phyloP scores from a whole-genome alignment of 139 green algal genomes.

The Coelastrella sp. region DNA sequence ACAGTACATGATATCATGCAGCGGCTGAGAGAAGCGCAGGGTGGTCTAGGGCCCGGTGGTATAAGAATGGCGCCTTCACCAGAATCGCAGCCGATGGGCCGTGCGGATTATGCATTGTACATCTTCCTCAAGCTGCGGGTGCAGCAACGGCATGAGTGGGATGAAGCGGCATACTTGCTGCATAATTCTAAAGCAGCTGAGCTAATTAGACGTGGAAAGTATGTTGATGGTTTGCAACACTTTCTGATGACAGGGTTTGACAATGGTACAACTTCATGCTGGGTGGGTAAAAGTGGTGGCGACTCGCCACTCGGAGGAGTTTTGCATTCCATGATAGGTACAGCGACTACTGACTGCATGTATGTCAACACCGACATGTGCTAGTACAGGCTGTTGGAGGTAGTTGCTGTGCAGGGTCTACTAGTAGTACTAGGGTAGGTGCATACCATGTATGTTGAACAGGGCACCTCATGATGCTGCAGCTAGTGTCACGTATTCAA shows the following conservation, averaged over 20 bases:
- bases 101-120: neutral
- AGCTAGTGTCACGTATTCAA: too few relatives aligned
- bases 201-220: neutral
- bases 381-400: too few relatives aligned
- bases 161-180: neutral
- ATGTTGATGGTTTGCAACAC: neutral
- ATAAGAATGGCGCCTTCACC: neutral
- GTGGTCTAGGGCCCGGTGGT: neutral
- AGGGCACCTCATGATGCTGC: too few relatives aligned
- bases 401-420: too few relatives aligned
- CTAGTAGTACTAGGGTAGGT: too few relatives aligned
- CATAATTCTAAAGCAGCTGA: neutral
- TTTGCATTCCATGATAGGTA: too few relatives aligned
- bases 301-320: too few relatives aligned
- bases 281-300: neutral
- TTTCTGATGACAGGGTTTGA: neutral
- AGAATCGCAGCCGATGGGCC: neutral
- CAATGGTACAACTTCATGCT: neutral
- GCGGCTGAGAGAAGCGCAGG: neutral
- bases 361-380: too few relatives aligned
- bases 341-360: too few relatives aligned
- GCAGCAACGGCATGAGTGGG: neutral
- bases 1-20: neutral
- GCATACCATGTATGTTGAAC: too few relatives aligned
- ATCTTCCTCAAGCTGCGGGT: neutral